Base-by-base conservation (phyloP, 345 rosid genomes). In the Arabidopsis thaliana region DNA sequence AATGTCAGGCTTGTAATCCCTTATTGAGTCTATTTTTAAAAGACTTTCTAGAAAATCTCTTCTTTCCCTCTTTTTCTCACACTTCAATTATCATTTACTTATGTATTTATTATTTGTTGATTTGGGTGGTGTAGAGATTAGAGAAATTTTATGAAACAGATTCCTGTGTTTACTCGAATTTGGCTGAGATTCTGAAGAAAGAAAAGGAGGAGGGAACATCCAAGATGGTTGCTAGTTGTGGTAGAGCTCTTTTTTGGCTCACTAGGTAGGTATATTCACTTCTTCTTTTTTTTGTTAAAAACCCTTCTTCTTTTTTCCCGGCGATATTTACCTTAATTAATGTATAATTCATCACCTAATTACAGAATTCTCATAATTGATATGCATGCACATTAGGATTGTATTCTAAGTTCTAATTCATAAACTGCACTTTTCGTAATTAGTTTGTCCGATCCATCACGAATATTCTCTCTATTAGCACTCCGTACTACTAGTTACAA, bases 241-340 rank as follows among this genome's bases (percentile, higher is more conserved):
- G 97, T 77, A 83, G 70, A 80, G 91, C 97, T 67, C 41, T 90
- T 66, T 87, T 95, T 59, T 95, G 99, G 99, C 99, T 95, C 60
- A 86, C 97, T 74, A 90, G 97, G 99, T 74, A 90, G 97, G 99
- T 95, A 76, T 40, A 51, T 10, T 9, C 1, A 78, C 16, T 9
- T 45, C 32, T 28, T 28, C 4, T 28, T 28, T 28, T 28, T 28
- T 3, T 2, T 28, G 20, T 16, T 16, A 16, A 16, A 16, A 16
- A 5, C 20, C 5, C 2, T 44, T 42, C 1, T 10, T 16, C 20
- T 40, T 41, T 4, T 13, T 13, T 44, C 0, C 3, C 1, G 23
- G 6, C 50, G n/a, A n/a, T n/a, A 6, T 65, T 53, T 9, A 55
- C 37, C 11, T 45, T 45, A 2, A 44, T 46, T 12, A 55, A 55